phyloP scores from a whole-genome alignment of 2,329 filamentous ascomycete species.

The Hymenoscyphus albidus region DNA sequence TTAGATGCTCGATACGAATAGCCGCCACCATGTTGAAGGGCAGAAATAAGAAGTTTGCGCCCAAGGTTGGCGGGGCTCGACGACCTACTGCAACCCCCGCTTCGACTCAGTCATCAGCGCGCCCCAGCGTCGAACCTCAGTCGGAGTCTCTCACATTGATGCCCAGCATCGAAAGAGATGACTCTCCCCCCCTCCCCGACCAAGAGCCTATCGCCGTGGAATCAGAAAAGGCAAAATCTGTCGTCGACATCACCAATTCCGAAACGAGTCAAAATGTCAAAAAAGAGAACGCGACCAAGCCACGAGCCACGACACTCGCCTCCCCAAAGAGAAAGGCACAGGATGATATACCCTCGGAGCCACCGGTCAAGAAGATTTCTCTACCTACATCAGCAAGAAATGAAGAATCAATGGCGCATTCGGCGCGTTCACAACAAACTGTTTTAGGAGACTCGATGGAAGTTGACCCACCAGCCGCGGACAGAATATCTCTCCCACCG shows the following conservation, averaged over 20 bases:
- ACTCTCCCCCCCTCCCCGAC: background rate
- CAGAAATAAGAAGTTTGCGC: slow-evolving; percentile 53
- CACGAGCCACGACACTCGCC: background rate
- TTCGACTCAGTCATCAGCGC: slow-evolving; percentile 37
- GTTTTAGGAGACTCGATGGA: background rate
- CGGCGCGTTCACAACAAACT: background rate
- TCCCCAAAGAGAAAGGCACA: slow-evolving; percentile 20
- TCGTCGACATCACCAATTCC: background rate
- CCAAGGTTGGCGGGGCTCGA: slow-evolving; percentile 59
- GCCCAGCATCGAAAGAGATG: slow-evolving; percentile 4
- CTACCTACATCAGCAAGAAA: background rate
- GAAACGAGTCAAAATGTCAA: background rate
- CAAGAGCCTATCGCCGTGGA: background rate
- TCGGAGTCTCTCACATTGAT: slow-evolving; percentile 28
- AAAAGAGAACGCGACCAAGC: background rate
- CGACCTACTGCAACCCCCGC: slow-evolving; percentile 44
- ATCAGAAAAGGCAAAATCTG: background rate
- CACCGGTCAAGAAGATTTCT: background rate
- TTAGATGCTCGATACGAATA: background rate
- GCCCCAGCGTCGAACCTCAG: slow-evolving; percentile 40
- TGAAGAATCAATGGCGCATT: background rate
- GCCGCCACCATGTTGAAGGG: slow-evolving; percentile 42
- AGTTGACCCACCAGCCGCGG: background rate
- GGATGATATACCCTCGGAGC: slow-evolving; percentile 3
- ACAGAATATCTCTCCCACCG: background rate